Evolutionary conservation across 805 yeast genomes (phyloP), one percentile per base, ranked within the genome.

Genomic region (Hanseniaspora meyeri): DNA sequence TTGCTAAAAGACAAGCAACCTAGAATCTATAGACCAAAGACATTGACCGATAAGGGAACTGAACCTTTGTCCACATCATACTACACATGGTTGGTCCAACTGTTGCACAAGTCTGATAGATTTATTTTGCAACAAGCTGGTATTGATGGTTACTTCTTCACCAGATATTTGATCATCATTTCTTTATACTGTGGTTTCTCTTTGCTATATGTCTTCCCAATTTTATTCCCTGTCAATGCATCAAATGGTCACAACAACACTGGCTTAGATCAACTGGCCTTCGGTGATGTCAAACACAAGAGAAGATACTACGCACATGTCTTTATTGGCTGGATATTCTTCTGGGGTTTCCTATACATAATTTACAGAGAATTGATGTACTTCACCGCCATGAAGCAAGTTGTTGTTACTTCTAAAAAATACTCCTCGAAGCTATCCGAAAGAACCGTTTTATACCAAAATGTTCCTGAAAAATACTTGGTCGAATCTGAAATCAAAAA

Each of bases 71-170:
- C 90, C 1, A 68, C 68, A 20, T 93, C 89, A 38, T 74, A 83
- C 1, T 69, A 82, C 65, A 72, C 77, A 36, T 90, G 97, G 97
- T 57, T 89, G 11, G 60, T 68, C 9, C 81, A 83, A 7, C 66
- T 91, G 32, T 62, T 86, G 51, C 70, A 76, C 49, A 82, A 85
- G 64, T 79, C 87, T 0, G 89, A 86, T 57, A 72, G 84, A 49
- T 86, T 86, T 64, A 75, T 90, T 56, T 79, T 91, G 58, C 82
- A 83, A 61, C 95, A 91, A 64, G 84, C 93, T 20, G 97, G 97
- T 17, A 67, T 91, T n/a, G 97, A 91, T 66, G 97, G 96, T 5
- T 91, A 87, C 72, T 83, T 93, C 65, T 91, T 90, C 68, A 70
- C 89, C 59, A 76, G 98, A 61, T 93, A 85, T 65, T 68, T 93